A percentile compares a stretch with the other conserved stretches of the same genome.
Evolutionary conservation across 495 filamentous ascomycete genomes (phyloP).

Genomic region (Staphylotrichum longicolle): DNA sequence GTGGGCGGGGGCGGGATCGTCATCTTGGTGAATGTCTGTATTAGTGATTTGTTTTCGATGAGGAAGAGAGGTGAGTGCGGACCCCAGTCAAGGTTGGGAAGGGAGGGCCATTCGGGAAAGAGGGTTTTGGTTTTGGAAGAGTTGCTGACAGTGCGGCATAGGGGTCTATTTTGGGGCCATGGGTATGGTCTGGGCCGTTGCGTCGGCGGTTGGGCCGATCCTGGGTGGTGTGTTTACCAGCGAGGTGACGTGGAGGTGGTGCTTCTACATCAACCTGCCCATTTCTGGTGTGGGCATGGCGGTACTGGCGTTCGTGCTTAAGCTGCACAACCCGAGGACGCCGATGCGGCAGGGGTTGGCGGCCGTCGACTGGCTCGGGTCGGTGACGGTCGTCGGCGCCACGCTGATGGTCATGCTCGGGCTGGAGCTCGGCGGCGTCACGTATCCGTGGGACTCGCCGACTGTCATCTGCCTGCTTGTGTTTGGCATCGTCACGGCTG

Average conservation of each 20-base stretch:
- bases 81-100: not conserved
- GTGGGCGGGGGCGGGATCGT: conserved; percentile 80
- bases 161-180: conserved; percentile 54
- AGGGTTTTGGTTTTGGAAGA: too few species aligned
- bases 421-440: conserved; percentile 73
- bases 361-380: conserved; percentile 75
- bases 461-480: conserved; percentile 76
- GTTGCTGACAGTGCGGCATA: conserved; percentile 24
- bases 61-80: conserved; percentile 49
- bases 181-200: conserved; percentile 53
- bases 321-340: conserved; percentile 73
- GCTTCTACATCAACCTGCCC: conserved; percentile 79
- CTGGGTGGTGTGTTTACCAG: conserved; percentile 64
- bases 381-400: conserved; percentile 65
- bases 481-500: conserved; percentile 64
- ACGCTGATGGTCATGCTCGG: conserved; percentile 81
- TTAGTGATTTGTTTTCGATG: conserved; percentile 77
- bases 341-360: conserved; percentile 66
- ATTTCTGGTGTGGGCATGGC: conserved; percentile 67
- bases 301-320: conserved; percentile 67
- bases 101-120: too few species aligned
- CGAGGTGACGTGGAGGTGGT: conserved; percentile 58
- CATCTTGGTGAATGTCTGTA: conserved; percentile 76
- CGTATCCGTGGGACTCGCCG: conserved; percentile 71
- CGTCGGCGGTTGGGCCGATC: conserved; percentile 57